Percentiles rank a stretch among this genome's conserved stretches.
These are phyloP conservation scores for Pleurotus pulmonarius DNA, from an alignment of 768 basidiomycete species.

Conservation along the genomic window DNA sequence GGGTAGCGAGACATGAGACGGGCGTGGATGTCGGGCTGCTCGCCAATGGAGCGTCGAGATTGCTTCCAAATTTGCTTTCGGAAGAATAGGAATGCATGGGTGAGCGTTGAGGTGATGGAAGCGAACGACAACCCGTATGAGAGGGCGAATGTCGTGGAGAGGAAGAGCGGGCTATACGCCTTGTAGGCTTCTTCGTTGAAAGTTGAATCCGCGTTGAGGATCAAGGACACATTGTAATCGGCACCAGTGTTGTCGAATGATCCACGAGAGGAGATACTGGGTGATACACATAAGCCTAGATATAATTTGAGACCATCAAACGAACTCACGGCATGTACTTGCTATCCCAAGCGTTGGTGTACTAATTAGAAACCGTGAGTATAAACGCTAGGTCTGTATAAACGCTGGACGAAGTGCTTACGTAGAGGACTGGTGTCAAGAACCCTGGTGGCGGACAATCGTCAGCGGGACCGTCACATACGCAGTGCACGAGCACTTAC, in stretches of 20 bases:
- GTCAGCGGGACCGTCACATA: neutral
- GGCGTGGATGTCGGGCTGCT: conserved; percentile 86
- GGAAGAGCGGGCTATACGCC: conserved; percentile 57
- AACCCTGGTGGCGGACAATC: conserved; percentile 34
- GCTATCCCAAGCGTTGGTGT: conserved; percentile 61
- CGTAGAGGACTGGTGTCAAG: conserved; percentile 57
- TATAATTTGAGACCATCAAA: neutral
- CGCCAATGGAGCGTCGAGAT: conserved; percentile 63
- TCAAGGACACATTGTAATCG: conserved; percentile 53
- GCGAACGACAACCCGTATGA: conserved; percentile 82
- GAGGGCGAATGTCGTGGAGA: conserved; percentile 73
- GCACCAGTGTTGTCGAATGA: conserved; percentile 64
- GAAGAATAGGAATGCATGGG: conserved; percentile 70
- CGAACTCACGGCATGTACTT: conserved; percentile 50
- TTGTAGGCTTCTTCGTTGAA: conserved; percentile 55
- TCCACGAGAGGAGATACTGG: conserved; percentile 52
- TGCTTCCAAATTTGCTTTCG: conserved; percentile 77
- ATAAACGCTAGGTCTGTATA: neutral
- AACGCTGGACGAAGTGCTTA: conserved; percentile 19
- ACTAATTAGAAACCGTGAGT: conserved; percentile 25
- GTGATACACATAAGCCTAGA: neutral
- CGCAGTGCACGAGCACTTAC: conserved; percentile 8
- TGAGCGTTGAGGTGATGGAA: conserved; percentile 69
- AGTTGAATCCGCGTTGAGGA: conserved; percentile 49
- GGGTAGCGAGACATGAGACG: conserved; percentile 74